Base-by-base conservation (phyloP, 2,329 filamentous ascomycete genomes). In the Geosmithia putterillii region DNA sequence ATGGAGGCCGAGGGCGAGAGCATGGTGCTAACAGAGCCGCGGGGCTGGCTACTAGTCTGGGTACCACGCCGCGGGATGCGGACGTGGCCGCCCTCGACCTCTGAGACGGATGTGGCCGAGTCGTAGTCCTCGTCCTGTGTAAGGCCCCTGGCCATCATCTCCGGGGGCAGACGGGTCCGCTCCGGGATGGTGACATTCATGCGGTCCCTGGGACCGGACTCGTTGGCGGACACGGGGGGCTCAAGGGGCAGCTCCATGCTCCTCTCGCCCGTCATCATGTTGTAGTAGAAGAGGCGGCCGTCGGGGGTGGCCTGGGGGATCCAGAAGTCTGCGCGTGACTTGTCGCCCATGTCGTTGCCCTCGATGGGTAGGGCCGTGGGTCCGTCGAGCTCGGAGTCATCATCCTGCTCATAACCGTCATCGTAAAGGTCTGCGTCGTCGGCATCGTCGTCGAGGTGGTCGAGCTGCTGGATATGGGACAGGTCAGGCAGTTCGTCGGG, bases 291-390 rank as follows among this genome's bases (percentile, higher is more conserved):
- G 20, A 98, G 66, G 45, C 89, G 77, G 43, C 92, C 92, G 59
- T 96, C 89, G 1, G 86, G 79, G 0, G 92, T 98, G 14, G 89
- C 92, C 66, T 98, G 92, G 17, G 92, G 92, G 52, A 98, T 95
- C 92, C 92, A 98, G 59, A 94, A 98, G 51, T 94, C 90, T 39
- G 90, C 88, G 59, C 90, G 81, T 52, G 92, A 89, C 56, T 86
- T 84, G 55, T 82, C 81, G 49, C 48, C 56, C 15, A 62, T 63
- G 39, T 74, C 74, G 18, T 72, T 70, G 41, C 80, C 79, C 55
- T 94, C 86, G 41, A 87, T 73, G 6, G 83, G 81, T 41, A 86
- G 62, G 46, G 74, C 70, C 58, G 52, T 76, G 18, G 60, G 67
- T 42, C 79, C 79, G 48, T 79, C 76, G 40, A 69, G 69, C 46